Conservation (phyloP, 352 stramenopile genomes). For the Globisporangium abappressorium region DNA sequence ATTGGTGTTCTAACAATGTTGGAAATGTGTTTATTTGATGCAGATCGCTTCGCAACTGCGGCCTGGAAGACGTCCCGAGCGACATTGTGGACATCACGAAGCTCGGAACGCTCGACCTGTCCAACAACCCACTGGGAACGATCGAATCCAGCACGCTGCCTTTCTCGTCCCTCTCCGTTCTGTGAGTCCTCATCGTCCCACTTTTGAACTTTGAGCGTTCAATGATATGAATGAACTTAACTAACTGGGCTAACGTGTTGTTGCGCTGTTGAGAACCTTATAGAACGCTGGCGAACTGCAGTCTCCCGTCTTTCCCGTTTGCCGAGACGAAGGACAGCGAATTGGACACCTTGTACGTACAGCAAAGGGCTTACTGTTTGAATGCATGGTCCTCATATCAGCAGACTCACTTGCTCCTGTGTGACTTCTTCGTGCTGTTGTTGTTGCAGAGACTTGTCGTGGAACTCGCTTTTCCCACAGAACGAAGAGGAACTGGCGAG, state of each 20-base stretch:
- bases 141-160: background rate
- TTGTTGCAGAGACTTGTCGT: conserved; percentile 6
- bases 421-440: no score
- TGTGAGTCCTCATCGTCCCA: background rate
- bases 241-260: background rate
- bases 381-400: no score
- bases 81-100: background rate
- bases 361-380: no score
- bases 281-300: conserved; percentile 10
- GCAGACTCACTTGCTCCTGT: no score
- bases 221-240: no score
- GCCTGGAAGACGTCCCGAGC: conserved; percentile 1
- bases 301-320: conserved; percentile 11
- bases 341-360: conserved; percentile 1
- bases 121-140: conserved; percentile 4
- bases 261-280: background rate
- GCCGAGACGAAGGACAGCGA: background rate
- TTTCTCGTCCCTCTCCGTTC: background rate
- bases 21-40: background rate
- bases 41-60: conserved; percentile 7
- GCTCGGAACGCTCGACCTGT: conserved; percentile 3
- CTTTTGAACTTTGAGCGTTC: background rate
- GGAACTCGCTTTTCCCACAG: conserved; percentile 8
- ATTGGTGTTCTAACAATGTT: background rate
- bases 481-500: background rate